phyloP scores from a whole-genome alignment of 75 land plant species.

The Sequoiadendron giganteum region DNA sequence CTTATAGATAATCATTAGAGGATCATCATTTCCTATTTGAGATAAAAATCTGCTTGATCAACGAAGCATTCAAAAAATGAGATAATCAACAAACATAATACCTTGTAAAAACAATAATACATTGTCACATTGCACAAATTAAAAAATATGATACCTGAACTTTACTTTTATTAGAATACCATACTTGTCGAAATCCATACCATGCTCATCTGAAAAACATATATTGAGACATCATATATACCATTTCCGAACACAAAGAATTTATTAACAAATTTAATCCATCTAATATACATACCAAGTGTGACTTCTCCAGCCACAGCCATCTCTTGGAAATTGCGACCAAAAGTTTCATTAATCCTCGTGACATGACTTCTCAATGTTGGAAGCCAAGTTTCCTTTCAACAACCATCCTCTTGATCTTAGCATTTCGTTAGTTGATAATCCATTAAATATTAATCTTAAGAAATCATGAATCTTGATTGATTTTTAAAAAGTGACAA shows the following conservation, averaged over 20 bases:
- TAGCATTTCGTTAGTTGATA: not conserved
- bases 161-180: constrained; percentile 97
- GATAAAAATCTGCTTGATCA: not conserved
- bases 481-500: not conserved
- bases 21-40: not conserved
- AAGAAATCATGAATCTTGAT: not conserved
- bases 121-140: not conserved
- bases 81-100: not conserved
- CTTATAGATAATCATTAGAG: not conserved
- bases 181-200: constrained; percentile 74
- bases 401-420: not conserved
- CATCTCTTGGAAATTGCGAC: constrained; percentile 93
- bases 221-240: not conserved
- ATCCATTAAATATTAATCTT: not conserved
- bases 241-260: not conserved
- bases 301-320: constrained; percentile 98
- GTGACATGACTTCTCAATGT: constrained; percentile 72
- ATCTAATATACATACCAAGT: constrained; percentile 55
- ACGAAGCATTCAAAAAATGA: not conserved
- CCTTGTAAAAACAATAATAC: constrained; percentile 12
- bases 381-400: constrained; percentile 85
- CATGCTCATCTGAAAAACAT: constrained; percentile 81
- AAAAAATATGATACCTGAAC: constrained; percentile 68
- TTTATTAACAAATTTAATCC: not conserved
- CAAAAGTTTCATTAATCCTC: constrained; percentile 84